phyloP scores from a whole-genome alignment of 169 alveolate species.

The Theileria sp. region DNA sequence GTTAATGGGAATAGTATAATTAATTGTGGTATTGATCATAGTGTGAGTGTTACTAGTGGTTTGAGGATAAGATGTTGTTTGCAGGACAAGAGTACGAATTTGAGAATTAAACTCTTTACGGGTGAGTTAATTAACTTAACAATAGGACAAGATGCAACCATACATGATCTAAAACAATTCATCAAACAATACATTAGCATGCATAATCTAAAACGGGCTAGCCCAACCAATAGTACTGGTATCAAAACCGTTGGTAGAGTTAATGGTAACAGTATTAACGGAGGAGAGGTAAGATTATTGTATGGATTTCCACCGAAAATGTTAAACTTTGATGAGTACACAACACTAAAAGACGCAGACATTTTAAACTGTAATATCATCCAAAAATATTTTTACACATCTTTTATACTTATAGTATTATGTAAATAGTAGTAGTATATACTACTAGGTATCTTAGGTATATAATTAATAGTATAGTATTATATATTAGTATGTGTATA shows the following conservation, averaged over 20 bases:
- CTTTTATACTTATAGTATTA: neutral
- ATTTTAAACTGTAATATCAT: conserved; percentile 43
- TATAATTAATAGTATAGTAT: too few relatives aligned
- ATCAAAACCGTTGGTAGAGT: too few relatives aligned
- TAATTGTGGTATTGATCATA: too few relatives aligned
- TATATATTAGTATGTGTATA: too few relatives aligned
- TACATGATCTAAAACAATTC: conserved; percentile 30
- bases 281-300: neutral
- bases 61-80: neutral
- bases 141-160: conserved; percentile 28
- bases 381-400: conserved; percentile 18
- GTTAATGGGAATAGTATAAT: neutral
- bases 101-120: conserved; percentile 18
- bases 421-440: too few relatives aligned
- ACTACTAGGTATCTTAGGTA: too few relatives aligned
- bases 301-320: conserved; percentile 56
- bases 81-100: conserved; percentile 19
- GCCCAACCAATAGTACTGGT: neutral
- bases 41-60: too few relatives aligned
- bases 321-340: conserved; percentile 8
- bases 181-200: too few relatives aligned
- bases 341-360: conserved; percentile 36
- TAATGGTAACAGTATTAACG: conserved; percentile 8
- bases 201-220: neutral
- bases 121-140: conserved; percentile 29